Base-by-base conservation (phyloP, 768 basidiomycete species). In the Phanerodontia chrysosporium region DNA sequence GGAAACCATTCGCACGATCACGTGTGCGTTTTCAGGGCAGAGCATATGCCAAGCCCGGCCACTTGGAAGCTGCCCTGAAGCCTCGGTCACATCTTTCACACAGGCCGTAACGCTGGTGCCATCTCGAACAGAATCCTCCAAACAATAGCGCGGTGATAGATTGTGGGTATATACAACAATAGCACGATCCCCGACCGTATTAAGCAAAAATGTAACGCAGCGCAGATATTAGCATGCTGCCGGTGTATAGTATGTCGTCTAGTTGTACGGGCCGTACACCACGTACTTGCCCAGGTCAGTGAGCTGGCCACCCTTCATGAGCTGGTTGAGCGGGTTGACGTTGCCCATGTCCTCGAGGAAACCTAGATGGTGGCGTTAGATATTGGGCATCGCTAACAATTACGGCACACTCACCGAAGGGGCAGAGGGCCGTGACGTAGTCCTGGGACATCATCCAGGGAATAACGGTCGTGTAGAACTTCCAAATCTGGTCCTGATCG, bases 391-490 rank as follows among this genome's bases (percentile, higher is more conserved):
- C n/a, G 39, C 49, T 30, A 48, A 51, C 10, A 10, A 7, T 8
- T 42, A 42, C 28, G 30, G n/a, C 25, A 44, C 10, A 71, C 81
- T 48, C 64, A 86, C 90, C 87, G 61, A 89, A 92, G 24, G 77
- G 78, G 61, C 75, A 79, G 64, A 82, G 77, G 0, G 68, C 68
- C 14, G 64, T 44, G 35, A 86, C 68, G 57, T 65, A 80, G 13
- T 55, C 7, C 2, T 76, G 72, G 13, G 49, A 64, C 45, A 86
- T 75, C 70, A 84, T 72, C 60, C 73, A 87, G 9, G n/a, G 45
- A 22, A 75, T 75, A 7, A 78, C 72, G 1, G 62, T 71, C 12
- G 51, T 55, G 72, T 83, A 79, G 71, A 86, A 87, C 30, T 60
- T 56, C 62, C 66, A 74, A 48, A 83, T 76, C 29, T 84, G 69